Conservation (phyloP, 352 stramenopile genomes). For the Globisporangium mamillatum region DNA sequence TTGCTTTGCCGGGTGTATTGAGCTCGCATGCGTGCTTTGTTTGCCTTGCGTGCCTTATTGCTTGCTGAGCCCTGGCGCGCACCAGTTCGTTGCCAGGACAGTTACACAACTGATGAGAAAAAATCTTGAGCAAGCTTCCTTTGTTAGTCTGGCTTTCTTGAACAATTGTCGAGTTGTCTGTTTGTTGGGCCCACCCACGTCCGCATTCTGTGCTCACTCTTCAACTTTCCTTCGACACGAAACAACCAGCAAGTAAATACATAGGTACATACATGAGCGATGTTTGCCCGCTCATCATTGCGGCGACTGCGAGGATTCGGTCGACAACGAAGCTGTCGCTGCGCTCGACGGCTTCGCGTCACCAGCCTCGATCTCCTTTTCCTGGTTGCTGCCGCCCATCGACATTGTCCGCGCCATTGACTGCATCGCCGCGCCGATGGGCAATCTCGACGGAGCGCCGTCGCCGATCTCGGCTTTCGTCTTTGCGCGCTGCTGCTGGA, state of each 20-base stretch:
- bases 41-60: not conserved
- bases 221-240: not conserved
- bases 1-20: too few relatives aligned
- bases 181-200: not conserved
- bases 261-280: too few relatives aligned
- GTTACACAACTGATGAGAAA: not conserved
- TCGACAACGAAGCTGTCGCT: not conserved
- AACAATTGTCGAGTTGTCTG: not conserved
- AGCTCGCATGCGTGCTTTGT: not conserved
- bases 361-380: not conserved
- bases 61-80: not conserved
- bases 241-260: too few relatives aligned
- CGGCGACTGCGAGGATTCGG: not conserved
- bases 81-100: not conserved
- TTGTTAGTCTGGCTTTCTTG: not conserved
- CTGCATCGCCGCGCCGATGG: conserved; percentile 23
- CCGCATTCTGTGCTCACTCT: not conserved
- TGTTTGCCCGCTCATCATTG: not conserved
- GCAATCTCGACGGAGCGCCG: conserved; percentile 8
- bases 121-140: not conserved
- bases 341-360: not conserved
- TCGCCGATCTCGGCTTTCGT: conserved; percentile 15
- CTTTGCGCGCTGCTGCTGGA: conserved; percentile 59
- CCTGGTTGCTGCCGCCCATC: not conserved
- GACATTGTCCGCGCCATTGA: conserved; percentile 8